phyloP scores from a whole-genome alignment of 1,284 basidiomycete genomes.

The Mycena sp. region DNA sequence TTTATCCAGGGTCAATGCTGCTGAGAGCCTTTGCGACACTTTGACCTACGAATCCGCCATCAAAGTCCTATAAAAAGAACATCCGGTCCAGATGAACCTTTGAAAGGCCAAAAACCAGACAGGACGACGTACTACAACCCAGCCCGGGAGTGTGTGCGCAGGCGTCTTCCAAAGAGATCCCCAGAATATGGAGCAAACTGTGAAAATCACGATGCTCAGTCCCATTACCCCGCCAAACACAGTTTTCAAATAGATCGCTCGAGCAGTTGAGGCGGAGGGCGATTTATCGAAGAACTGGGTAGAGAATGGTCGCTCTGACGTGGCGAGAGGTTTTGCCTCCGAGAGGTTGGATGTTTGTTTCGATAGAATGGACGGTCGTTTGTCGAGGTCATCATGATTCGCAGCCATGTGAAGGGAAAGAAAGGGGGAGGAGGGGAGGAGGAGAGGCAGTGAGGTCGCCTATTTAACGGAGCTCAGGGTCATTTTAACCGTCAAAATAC shows the following conservation, averaged over 20 bases:
- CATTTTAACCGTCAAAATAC: too few species aligned
- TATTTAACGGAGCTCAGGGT: too few species aligned
- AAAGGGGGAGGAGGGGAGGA: too few species aligned
- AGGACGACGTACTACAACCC: constrained; percentile 51
- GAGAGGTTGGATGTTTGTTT: too few species aligned
- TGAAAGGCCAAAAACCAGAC: background rate
- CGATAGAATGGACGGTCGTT: too few species aligned
- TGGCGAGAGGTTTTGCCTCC: too few species aligned
- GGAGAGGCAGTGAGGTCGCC: too few species aligned
- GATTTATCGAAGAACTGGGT: constrained; percentile 40
- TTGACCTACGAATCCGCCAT: constrained; percentile 57
- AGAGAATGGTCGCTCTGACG: too few species aligned
- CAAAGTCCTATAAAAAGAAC: constrained; percentile 59
- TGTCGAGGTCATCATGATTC: too few species aligned
- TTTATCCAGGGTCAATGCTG: background rate
- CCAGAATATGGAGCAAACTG: constrained; percentile 59
- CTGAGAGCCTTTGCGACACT: constrained; percentile 46
- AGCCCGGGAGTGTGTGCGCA: constrained; percentile 46
- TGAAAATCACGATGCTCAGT: constrained; percentile 50
- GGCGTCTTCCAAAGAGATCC: constrained; percentile 56
- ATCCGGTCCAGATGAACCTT: background rate
- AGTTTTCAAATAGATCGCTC: constrained; percentile 47
- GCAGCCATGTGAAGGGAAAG: too few species aligned
- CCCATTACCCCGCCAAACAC: constrained; percentile 43
- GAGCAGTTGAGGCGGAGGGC: constrained; percentile 36